Percentiles rank a stretch among this genome's conserved stretches.
Conservation (phyloP, 345 rosid species). For the Turnera subulata region DNA sequence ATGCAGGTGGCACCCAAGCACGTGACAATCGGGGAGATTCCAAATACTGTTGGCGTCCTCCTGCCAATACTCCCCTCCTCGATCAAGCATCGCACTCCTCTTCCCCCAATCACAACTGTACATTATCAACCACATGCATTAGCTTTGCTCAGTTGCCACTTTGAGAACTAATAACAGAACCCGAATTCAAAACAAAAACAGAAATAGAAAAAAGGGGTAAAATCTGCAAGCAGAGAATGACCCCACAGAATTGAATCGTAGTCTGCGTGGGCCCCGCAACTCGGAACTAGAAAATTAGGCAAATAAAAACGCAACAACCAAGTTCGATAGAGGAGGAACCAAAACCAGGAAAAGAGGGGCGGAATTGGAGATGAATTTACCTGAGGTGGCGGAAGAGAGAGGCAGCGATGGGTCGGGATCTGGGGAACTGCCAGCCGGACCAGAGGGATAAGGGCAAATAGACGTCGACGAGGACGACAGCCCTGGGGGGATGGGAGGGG, state of each 20-base stretch:
- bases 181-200: not conserved
- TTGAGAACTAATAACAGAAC: conserved; percentile 1
- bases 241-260: not conserved
- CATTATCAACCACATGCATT: conserved; percentile 7
- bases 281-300: not conserved
- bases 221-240: not conserved
- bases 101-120: conserved; percentile 90
- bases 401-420: conserved; percentile 49
- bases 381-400: conserved; percentile 74
- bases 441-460: conserved; percentile 58
- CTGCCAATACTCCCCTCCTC: conserved; percentile 28
- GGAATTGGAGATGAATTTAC: conserved; percentile 21
- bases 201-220: not conserved
- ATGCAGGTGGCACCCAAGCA: conserved; percentile 60
- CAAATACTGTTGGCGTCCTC: conserved; percentile 39
- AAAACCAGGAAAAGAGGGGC: not conserved
- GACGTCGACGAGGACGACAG: conserved; percentile 68
- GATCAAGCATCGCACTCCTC: conserved; percentile 48
- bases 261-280: not conserved
- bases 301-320: too few species aligned
- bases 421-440: conserved; percentile 89
- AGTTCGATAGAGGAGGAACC: not conserved
- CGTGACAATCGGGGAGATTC: conserved; percentile 79
- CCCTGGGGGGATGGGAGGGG: conserved; percentile 40
- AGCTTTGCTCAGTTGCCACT: too few species aligned